Percentiles rank a stretch among this genome's conserved stretches.
phyloP scores from a whole-genome alignment of 2,329 filamentous ascomycete species.

The Fusarium tupiense region DNA sequence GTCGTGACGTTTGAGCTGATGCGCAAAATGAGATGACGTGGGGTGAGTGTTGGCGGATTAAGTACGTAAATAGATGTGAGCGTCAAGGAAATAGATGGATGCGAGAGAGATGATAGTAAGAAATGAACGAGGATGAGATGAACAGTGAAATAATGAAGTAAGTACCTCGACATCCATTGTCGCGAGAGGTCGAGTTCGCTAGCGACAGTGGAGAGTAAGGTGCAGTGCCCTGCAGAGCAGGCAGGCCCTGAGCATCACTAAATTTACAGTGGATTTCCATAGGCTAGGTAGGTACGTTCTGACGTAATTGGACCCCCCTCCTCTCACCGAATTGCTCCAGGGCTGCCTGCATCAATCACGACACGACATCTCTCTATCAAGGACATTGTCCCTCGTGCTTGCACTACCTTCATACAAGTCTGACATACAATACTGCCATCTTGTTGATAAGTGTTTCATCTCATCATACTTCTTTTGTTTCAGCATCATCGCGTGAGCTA shows the following conservation, averaged over 20 bases:
- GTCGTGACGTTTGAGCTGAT: neutral
- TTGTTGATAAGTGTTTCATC: neutral
- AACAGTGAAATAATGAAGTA: neutral
- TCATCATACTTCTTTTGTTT: neutral
- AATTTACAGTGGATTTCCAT: neutral
- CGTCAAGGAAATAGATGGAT: neutral
- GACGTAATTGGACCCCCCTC: neutral
- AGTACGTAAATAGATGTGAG: neutral
- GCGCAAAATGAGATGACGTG: too few species aligned
- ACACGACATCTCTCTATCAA: neutral
- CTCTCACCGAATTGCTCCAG: neutral
- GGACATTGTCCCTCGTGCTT: neutral
- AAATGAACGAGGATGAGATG: neutral
- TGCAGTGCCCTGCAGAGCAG: neutral
- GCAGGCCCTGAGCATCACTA: neutral
- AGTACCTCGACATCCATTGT: neutral
- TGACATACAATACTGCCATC: accelerated
- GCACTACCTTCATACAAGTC: neutral
- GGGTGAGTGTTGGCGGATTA: neutral
- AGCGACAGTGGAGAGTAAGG: neutral
- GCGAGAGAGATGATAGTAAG: neutral
- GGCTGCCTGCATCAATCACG: neutral
- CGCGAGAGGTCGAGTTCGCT: neutral
- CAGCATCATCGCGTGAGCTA: neutral
- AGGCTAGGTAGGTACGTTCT: neutral